Conservation (phyloP, 306 rosid species). For the Leucaena leucocephala region DNA sequence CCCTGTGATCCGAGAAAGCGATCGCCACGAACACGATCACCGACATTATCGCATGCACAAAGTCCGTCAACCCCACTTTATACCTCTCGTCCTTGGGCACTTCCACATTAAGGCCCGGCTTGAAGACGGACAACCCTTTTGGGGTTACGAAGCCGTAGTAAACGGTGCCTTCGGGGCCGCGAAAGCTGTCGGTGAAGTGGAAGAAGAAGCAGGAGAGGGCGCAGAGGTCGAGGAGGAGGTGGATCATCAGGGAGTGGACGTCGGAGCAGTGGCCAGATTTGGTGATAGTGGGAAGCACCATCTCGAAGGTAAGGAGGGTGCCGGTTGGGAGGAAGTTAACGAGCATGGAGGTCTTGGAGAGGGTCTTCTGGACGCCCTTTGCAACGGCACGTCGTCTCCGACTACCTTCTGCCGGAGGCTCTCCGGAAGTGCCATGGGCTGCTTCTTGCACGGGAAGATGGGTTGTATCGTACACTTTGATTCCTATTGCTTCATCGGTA, state of each 20-base stretch:
- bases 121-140: conserved; percentile 65
- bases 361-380: conserved; percentile 77
- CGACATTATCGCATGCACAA: conserved; percentile 77
- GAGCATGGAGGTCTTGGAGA: conserved; percentile 67
- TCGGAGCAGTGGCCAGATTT: conserved; percentile 58
- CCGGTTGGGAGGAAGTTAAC: conserved; percentile 85
- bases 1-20: conserved; percentile 76
- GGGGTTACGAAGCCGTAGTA: conserved; percentile 77
- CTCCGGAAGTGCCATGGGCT: background rate
- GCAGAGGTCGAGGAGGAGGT: conserved; percentile 49
- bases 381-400: conserved; percentile 64
- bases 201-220: conserved; percentile 81
- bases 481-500: conserved; percentile 37
- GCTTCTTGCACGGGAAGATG: conserved; percentile 29
- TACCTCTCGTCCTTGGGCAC: conserved; percentile 58
- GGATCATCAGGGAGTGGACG: conserved; percentile 54
- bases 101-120: conserved; percentile 48
- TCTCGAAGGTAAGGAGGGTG: conserved; percentile 77
- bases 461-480: conserved; percentile 63
- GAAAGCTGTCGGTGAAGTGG: conserved; percentile 74
- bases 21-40: conserved; percentile 76
- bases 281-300: conserved; percentile 77
- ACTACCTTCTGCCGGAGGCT: conserved; percentile 9
- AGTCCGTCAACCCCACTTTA: conserved; percentile 48
- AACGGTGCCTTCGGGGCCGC: conserved; percentile 55